These are phyloP conservation scores for Camellia lanceoleosa DNA, from an alignment of 148 eudicot genomes.

Conservation along the genomic window DNA sequence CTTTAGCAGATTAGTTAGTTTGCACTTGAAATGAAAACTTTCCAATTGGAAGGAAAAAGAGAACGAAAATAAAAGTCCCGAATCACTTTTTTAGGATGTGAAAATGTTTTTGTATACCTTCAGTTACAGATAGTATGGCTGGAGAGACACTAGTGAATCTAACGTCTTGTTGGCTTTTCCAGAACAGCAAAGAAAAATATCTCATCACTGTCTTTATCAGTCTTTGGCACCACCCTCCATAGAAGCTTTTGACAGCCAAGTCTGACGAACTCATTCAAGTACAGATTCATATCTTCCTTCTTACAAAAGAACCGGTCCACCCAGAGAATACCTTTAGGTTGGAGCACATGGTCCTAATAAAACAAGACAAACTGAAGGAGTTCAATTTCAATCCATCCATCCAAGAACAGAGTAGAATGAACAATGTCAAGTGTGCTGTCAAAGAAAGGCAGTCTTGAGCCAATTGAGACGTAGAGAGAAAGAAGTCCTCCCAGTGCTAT, in stretches of 20 bases:
- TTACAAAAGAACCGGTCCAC: conserved; percentile 31
- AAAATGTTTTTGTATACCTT: background rate
- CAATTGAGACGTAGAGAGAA: conserved; percentile 21
- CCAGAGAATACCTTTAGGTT: conserved; percentile 25
- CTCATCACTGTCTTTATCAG: conserved; percentile 22
- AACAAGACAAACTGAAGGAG: conserved; percentile 27
- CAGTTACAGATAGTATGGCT: background rate
- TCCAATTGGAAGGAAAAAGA: background rate
- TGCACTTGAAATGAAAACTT: background rate
- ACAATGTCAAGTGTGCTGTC: conserved; percentile 27
- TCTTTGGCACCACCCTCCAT: conserved; percentile 32
- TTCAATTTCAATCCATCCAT: conserved; percentile 27
- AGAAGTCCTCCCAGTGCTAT: conserved; percentile 21
- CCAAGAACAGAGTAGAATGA: conserved; percentile 22
- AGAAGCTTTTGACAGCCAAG: conserved; percentile 22
- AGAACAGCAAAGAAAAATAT: conserved; percentile 26
- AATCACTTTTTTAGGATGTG: background rate
- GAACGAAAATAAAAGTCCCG: background rate
- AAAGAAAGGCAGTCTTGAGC: conserved; percentile 26
- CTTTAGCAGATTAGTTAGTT: too few species aligned
- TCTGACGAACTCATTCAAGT: conserved; percentile 9
- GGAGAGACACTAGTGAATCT: background rate
- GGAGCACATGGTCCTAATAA: conserved; percentile 29
- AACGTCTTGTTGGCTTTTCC: conserved; percentile 25
- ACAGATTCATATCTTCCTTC: conserved; percentile 19